A percentile compares a stretch with the other conserved stretches of the same genome.
Evolutionary conservation across 257 asterid species (phyloP).

Genomic region (Plectranthus barbatus): DNA sequence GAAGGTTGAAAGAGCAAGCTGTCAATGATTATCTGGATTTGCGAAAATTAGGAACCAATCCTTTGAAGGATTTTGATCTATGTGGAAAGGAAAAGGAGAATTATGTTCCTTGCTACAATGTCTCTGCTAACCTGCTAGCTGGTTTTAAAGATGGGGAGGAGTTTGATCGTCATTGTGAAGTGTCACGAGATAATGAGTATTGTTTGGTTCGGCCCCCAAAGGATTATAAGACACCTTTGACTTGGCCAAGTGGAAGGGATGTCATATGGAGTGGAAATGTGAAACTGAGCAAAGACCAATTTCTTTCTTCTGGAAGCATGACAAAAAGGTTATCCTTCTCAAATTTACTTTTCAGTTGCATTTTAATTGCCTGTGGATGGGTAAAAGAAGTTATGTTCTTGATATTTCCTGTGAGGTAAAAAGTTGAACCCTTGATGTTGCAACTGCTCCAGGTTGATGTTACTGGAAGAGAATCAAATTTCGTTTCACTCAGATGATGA

Average conservation of each 20-base stretch:
- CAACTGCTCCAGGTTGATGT: constrained; percentile 66
- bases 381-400: background rate
- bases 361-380: background rate
- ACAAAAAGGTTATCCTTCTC: constrained; percentile 69
- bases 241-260: constrained; percentile 94
- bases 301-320: constrained; percentile 98
- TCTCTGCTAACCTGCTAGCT: constrained; percentile 60
- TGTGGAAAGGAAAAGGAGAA: constrained; percentile 90
- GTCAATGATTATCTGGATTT: constrained; percentile 64
- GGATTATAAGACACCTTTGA: constrained; percentile 87
- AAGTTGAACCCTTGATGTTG: constrained; percentile 9
- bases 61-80: constrained; percentile 46
- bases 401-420: constrained; percentile 2
- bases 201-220: constrained; percentile 93
- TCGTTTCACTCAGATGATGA: constrained; percentile 89
- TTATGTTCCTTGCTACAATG: constrained; percentile 89
- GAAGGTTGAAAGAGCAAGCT: constrained; percentile 70
- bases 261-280: constrained; percentile 90
- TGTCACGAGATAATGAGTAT: constrained; percentile 38
- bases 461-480: constrained; percentile 96
- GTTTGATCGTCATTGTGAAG: constrained; percentile 87
- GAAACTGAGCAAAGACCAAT: constrained; percentile 88
- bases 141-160: constrained; percentile 84
- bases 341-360: constrained; percentile 1
- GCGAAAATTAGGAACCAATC: constrained; percentile 44